A percentile compares a stretch with the other conserved stretches of the same genome.
Evolutionary conservation across 129 eudicot species (phyloP).

Genomic region (Erigeron canadensis): DNA sequence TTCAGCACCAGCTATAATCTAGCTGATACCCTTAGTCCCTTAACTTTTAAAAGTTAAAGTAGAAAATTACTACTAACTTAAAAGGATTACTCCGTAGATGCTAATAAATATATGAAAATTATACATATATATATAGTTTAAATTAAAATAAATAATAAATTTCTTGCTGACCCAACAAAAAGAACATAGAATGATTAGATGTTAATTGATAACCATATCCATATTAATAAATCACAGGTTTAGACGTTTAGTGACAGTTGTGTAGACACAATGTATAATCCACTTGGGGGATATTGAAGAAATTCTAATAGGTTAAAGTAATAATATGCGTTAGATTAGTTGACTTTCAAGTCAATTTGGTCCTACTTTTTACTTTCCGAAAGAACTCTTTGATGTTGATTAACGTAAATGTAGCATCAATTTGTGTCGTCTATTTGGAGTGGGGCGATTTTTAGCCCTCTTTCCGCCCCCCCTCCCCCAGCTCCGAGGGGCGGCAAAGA

Average conservation of each 20-base stretch:
- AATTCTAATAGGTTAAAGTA: neutral
- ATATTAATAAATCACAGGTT: neutral
- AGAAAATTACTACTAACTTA: too few relatives aligned
- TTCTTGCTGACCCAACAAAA: constrained; percentile 8
- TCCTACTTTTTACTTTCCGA: constrained; percentile 33
- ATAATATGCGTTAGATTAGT: constrained; percentile 12
- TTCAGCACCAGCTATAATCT: too few relatives aligned
- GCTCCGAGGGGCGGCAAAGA: too few relatives aligned
- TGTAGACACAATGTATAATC: constrained; percentile 16
- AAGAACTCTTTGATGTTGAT: constrained; percentile 12
- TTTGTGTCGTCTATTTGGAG: neutral
- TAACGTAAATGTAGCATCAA: constrained; percentile 16
- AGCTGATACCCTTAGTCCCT: too few relatives aligned
- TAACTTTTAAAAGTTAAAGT: too few relatives aligned
- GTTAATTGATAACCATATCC: constrained; percentile 15
- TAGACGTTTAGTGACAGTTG: neutral
- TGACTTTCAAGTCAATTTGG: constrained; percentile 23
- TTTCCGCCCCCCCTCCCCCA: too few relatives aligned
- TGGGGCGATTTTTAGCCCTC: too few relatives aligned
- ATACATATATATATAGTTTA: too few relatives aligned
- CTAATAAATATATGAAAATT: too few relatives aligned
- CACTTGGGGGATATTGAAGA: constrained; percentile 16
- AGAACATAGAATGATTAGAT: constrained; percentile 23
- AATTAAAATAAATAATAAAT: neutral
- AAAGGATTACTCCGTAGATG: too few relatives aligned